phyloP scores from a whole-genome alignment of 108 stramenopile genomes.

The Ochromonas danica region DNA sequence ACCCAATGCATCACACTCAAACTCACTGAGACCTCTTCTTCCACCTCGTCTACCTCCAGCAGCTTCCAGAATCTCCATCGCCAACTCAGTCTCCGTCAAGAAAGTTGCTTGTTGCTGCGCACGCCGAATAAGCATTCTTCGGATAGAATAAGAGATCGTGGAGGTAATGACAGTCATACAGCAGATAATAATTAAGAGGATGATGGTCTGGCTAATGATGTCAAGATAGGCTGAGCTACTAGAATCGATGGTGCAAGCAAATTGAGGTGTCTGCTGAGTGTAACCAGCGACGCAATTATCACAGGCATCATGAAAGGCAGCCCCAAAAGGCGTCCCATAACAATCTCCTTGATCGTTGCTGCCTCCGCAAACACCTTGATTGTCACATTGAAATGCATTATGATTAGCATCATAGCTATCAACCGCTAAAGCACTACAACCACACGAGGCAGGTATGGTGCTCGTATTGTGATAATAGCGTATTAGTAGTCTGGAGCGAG shows the following conservation, averaged over 20 bases:
- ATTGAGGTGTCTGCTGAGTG: background rate
- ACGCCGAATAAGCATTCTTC: background rate
- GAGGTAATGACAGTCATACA: slow-evolving; percentile 31
- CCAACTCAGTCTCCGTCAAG: background rate
- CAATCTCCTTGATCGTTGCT: background rate
- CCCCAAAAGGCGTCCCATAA: background rate
- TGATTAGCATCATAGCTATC: background rate
- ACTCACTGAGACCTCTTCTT: background rate
- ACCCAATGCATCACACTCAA: background rate
- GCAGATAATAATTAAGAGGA: slow-evolving; percentile 28
- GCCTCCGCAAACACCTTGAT: background rate
- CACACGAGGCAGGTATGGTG: background rate
- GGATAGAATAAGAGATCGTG: background rate
- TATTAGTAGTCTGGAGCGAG: background rate
- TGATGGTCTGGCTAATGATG: slow-evolving; percentile 9
- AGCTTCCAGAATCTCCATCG: background rate
- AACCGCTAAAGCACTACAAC: background rate
- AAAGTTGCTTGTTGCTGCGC: background rate
- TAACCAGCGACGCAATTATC: slow-evolving; percentile 1
- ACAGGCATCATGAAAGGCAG: slow-evolving; percentile 16
- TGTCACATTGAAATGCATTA: background rate
- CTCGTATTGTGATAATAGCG: background rate
- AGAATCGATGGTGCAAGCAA: background rate
- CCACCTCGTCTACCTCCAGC: background rate
- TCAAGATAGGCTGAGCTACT: background rate